Evolutionary conservation across 1,284 basidiomycete species (phyloP), one percentile per base, ranked within the genome.

Genomic region (Vanrija sp.): DNA sequence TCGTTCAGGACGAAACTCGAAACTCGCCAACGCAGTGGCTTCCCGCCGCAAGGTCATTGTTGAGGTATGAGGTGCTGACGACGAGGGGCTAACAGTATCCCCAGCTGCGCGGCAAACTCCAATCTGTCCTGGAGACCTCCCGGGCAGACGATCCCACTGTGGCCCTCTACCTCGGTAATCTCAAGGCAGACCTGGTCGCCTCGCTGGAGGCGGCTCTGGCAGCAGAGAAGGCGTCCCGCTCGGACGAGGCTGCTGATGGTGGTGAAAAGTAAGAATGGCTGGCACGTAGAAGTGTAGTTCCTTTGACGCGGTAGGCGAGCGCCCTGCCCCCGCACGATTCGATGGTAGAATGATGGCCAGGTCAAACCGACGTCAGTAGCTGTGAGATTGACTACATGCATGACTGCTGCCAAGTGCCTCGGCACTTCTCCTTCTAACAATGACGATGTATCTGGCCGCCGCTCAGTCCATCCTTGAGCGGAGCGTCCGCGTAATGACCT

Each of bases 381-480:
- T 18, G 19, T 39, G 38, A 39, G n/a, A 31, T 31, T 31, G 31
- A 31, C 57, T 59, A 59, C 57, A 59, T 59, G 57, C 47, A 45
- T 53, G 35, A 43, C 49, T 42, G 49, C 53, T 55, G 53, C 53
- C 42, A 16, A 27, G 18, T 36, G 20, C 5, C 6, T 38, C 14
- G 12, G 25, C n/a, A 31, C 25, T 25, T 24, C 35, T 8, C 25
- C 18, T 31, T 39, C 20, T 35, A 31, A 31, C 39, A 41, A 41
- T 45, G 19, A 45, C 43, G 43, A 19, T 41, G 23, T 31, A 39
- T 37, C 23, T 23, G 2, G 43, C 15, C 36, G 18, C 31, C 42
- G 3, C 27, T 54, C 83, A 96, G 76, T 96, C 92, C 90, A 95
- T 94, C 71, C 92, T 84, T 46, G 84, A 86, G 75, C 91, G 90